phyloP scores from a whole-genome alignment of 2,329 filamentous ascomycete species.

The Aspergillus fumigatiaffinis region DNA sequence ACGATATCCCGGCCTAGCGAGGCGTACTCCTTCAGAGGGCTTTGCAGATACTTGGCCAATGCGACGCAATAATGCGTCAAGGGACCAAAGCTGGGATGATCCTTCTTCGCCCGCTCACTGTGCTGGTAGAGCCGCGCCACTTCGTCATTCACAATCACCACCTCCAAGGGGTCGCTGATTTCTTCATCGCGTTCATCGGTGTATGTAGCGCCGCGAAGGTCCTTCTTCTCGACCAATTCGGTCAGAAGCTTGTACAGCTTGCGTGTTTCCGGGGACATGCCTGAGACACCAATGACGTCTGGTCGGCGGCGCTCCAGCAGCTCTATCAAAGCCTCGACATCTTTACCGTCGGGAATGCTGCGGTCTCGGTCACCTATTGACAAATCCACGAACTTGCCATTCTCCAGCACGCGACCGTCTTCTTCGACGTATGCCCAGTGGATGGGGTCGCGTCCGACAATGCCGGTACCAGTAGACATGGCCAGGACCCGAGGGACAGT shows the following conservation, averaged over 20 bases:
- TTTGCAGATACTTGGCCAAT: conserved; percentile 87
- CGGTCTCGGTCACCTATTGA: conserved; percentile 63
- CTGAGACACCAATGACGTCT: conserved; percentile 85
- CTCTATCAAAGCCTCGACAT: conserved; percentile 69
- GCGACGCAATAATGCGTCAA: conserved; percentile 86
- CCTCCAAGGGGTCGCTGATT: conserved; percentile 74
- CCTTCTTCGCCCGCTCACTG: conserved; percentile 70
- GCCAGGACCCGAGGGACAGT: conserved; percentile 83
- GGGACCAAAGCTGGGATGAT: conserved; percentile 75
- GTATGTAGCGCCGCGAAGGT: conserved; percentile 75
- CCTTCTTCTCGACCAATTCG: conserved; percentile 71
- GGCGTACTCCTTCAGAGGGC: conserved; percentile 94
- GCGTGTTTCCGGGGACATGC: conserved; percentile 81
- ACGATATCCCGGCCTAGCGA: conserved; percentile 83
- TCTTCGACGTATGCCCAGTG: conserved; percentile 93
- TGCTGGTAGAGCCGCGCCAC: conserved; percentile 95
- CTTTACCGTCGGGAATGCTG: conserved; percentile 60
- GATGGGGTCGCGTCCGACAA: conserved; percentile 69
- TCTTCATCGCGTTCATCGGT: conserved; percentile 77
- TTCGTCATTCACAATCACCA: conserved; percentile 92
- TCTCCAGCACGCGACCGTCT: conserved; percentile 81
- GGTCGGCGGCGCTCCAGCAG: conserved; percentile 75
- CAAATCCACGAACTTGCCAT: conserved; percentile 81
- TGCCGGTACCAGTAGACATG: conserved; percentile 79
- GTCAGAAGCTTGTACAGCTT: conserved; percentile 78